phyloP scores from a whole-genome alignment of 202 grass and related monocot genomes.

The Cymbopogon flexuosus region DNA sequence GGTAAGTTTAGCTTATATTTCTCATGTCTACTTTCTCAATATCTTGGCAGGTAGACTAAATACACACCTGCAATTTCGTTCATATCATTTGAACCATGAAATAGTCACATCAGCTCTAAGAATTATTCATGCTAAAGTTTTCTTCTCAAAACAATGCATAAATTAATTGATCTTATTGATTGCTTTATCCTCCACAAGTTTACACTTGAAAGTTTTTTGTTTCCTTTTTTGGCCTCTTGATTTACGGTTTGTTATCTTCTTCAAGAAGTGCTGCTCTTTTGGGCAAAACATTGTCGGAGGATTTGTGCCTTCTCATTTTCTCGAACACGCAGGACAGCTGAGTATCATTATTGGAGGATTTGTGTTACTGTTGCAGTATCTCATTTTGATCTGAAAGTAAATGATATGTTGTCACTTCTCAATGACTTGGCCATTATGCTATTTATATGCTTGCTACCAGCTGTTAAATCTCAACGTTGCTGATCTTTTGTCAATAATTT shows the following conservation, averaged over 20 bases:
- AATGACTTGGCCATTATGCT: conserved; percentile 5
- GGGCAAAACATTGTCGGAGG: background rate
- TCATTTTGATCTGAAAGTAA: conserved; percentile 10
- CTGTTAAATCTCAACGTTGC: conserved; percentile 24
- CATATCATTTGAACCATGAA: background rate
- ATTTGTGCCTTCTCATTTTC: too few relatives aligned
- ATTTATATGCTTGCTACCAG: conserved; percentile 1
- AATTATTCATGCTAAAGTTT: conserved; percentile 9
- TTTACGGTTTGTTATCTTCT: background rate
- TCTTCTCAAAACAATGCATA: conserved; percentile 13
- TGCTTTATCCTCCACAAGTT: conserved; percentile 8
- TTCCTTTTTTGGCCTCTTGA: background rate
- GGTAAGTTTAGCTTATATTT: conserved; percentile 44
- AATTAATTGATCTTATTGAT: conserved; percentile 16
- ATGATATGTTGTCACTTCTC: background rate
- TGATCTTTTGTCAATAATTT: conserved; percentile 34
- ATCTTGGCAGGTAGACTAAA: conserved; percentile 1
- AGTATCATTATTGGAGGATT: background rate
- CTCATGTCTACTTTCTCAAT: background rate
- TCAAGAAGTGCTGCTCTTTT: background rate
- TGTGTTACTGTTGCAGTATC: background rate
- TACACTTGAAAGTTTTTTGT: background rate
- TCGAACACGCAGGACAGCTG: too few relatives aligned
- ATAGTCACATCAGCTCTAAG: conserved; percentile 13
- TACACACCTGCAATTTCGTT: background rate